Evolutionary conservation across 2,329 filamentous ascomycete species (phyloP), one percentile per base, ranked within the genome.

Genomic region (Claviceps sp.): DNA sequence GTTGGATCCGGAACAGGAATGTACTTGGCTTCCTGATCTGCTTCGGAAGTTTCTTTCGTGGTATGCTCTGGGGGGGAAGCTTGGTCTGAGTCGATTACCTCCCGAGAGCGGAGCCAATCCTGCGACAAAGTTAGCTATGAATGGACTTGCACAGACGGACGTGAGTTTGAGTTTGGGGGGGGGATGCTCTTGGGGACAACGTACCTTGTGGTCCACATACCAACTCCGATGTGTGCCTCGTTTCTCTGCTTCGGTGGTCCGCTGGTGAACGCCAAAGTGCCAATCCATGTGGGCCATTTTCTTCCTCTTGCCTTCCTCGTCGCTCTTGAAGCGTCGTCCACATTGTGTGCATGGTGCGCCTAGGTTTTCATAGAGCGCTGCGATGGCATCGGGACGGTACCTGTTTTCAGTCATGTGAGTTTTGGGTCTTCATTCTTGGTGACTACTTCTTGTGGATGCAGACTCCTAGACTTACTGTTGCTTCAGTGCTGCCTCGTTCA

Each of bases 241-340:
- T 65, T 88, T 91, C 62, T 88, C 83, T 14, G 87, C 84, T 59
- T 97, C 91, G 2, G 83, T 82, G 69, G 94, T 88, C 46, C 89
- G 84, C 62, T 90, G 86, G 62, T 96, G 91, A 24, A 91, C 90
- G 52, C 85, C 84, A 71, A 98, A 98, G 68, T 98, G 93, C 93
- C 93, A 98, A 68, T 98, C 93, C 74, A 98, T 84, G 65, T 98
- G 93, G 3, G 85, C 82, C 24, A 84, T 87, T 71, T 97, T 97
- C 72, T 86, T 87, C 63, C 84, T 83, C 61, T 82, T 86, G 13
- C 91, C 91, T 57, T 87, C 82, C 13, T 83, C 80, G 48, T 87
- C 87, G 4, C 79, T 79, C 51, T 78, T 78, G 66, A 98, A 98
- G 2, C 93, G 84, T 54, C 90, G 81, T 24, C 91, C 93, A 64